Base-by-base conservation (phyloP, 768 basidiomycete genomes). In the Amanita thiersii region DNA sequence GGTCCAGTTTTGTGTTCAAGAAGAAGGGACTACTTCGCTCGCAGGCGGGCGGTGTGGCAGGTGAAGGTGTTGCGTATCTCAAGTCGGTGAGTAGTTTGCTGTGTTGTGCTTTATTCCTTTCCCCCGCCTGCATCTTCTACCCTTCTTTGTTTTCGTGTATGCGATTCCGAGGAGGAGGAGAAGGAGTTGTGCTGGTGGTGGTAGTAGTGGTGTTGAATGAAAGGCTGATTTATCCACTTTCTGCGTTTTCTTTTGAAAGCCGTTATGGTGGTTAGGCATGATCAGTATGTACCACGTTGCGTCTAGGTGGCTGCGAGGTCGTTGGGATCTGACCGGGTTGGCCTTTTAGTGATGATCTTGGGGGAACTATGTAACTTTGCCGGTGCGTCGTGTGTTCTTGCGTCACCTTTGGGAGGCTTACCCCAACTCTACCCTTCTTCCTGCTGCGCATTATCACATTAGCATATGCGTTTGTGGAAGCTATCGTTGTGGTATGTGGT, bases 201-300 rank as follows among this genome's bases (percentile, higher is more conserved):
- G 26, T 7, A 28, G 6, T n/a, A n/a, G 26, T 28, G 26, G 6
- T 28, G 26, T 4, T 37, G 19, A 6, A 7, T 21, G 5, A 24
- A 18, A 20, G 35, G 40, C 34, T 25, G 33, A 33, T 49, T 39
- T 20, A 5, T 18, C 29, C 20, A 36, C 18, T 32, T 40, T n/a
- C 47, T 58, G 23, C 49, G 28, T n/a, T 40, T 34, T 19, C n/a
- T 26, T 24, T 26, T 32, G 34, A 31, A 49, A 88, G 85, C 62
- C 73, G 52, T 55, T 94, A 74, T 96, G 92, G 94, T 97, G 92
- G 94, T 66, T 68, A 23, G 91, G 92, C 49, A 93, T 94, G 92
- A 84, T 57, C 37, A 83, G 88, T 85, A 52, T 48, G 81, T 72
- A 10, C 20, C 11, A 29, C 5, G 26, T 20, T n/a, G 26, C 10